Evolutionary conservation across 805 yeast genomes (phyloP).

Genomic region (Scheffersomyces coipomensis): DNA sequence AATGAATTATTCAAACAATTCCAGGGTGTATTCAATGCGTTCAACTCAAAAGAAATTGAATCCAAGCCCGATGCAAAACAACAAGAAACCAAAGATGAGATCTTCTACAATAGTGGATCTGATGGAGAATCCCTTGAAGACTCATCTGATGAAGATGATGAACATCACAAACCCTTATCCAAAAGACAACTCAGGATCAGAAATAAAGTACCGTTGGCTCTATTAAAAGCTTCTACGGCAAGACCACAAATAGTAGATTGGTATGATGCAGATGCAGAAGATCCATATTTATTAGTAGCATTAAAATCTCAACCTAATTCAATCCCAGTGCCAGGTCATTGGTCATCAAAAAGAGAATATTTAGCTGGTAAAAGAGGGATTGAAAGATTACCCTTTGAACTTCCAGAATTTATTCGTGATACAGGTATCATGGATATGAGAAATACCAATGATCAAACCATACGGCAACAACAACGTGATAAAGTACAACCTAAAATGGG

Average conservation of each 20-base stretch:
- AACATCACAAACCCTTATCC: slow-evolving; percentile 24
- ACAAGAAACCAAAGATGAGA: slow-evolving; percentile 2
- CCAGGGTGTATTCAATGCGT: slow-evolving; percentile 17
- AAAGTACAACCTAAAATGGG: slow-evolving; percentile 90
- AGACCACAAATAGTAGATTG: slow-evolving; percentile 80
- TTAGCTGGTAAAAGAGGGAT: slow-evolving; percentile 63
- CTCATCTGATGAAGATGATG: slow-evolving; percentile 14
- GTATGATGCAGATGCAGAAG: slow-evolving; percentile 82
- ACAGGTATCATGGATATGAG: slow-evolving; percentile 92
- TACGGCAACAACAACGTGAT: slow-evolving; percentile 76
- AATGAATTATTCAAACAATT: slow-evolving; percentile 15
- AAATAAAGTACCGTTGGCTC: slow-evolving; percentile 63
- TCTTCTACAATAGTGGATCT: slow-evolving; percentile 23
- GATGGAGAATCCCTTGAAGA: slow-evolving; percentile 21
- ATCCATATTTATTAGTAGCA: slow-evolving; percentile 64
- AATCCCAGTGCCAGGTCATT: slow-evolving; percentile 79
- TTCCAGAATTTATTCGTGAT: slow-evolving; percentile 74
- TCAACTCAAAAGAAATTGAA: slow-evolving; percentile 3
- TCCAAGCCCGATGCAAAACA: neutral
- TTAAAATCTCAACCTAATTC: slow-evolving; percentile 65
- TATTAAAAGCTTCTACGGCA: slow-evolving; percentile 57
- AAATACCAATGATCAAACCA: slow-evolving; percentile 52
- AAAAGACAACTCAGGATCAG: slow-evolving; percentile 51
- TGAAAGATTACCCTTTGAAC: slow-evolving; percentile 67
- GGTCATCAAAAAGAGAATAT: slow-evolving; percentile 80